Base-by-base conservation (phyloP, 176 grass and related monocot genomes). In the Stipa capillata region DNA sequence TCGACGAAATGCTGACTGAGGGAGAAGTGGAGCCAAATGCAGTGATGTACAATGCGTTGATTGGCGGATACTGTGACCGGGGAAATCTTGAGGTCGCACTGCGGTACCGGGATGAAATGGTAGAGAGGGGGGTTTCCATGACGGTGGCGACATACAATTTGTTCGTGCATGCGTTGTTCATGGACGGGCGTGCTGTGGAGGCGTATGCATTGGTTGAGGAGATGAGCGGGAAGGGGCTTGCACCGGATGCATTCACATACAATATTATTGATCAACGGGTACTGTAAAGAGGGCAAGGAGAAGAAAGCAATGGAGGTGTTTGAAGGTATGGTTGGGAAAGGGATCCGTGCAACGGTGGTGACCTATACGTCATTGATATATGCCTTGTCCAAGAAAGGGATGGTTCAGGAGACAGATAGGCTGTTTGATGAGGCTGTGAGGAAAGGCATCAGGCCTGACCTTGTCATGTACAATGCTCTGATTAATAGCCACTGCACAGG, bases 201-300 rank as follows among this genome's bases (percentile, higher is more conserved):
- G 82, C 87, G 17, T 53, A 85, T 65, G 37, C 54, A n/a, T 82
- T 89, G 64, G 52, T 89, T 18, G 84, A 65, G 49, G 88, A 93
- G 68, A 93, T 93, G 91, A 2, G 44, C 0, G 54, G 53, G 16
- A 85, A 88, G 68, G 87, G 81, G 20, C 65, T 93, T 70, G 33
- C 45, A 12, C 88, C 78, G 2, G 88, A 93, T 51, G 64, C 44
- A 10, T 87, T 84, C 51, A 93, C 91, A 10, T 93, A 90, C 48
- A 90, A 90, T 68, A 93, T 93, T n/a, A 75, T 67, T 93, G 63
- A 90, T 90, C 85, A 93, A 93, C 41, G 88, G 87, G 20, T 88
- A 93, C 73, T 93, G 87, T 72, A 88, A 83, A 72, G 88, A 90
- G 63, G 85, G 85, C 13, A 85, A 90, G 37, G 88, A 77, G 49